Base-by-base conservation (phyloP, 1,139 yeast species). In the Debaryomyces psychrophilus region DNA sequence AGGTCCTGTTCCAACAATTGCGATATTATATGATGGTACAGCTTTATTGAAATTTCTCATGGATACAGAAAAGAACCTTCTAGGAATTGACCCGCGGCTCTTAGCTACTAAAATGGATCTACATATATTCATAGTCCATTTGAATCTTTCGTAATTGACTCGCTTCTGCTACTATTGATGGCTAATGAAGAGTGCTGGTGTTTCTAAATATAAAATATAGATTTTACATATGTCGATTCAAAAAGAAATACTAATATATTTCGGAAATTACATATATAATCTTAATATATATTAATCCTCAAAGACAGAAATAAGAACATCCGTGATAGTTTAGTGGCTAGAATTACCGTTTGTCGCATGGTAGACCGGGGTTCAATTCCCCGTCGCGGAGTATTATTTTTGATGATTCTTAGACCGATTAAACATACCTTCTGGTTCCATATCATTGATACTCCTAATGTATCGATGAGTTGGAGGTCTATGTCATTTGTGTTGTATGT, bases 1-100 rank as follows among this genome's bases (percentile, higher is more conserved):
- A 0, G 99, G 99, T 0, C 99, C 99, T 0, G 97, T 81, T 0
- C 99, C 99, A 1, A 93, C 82, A 9, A 93, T 78, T 1, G 98
- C 93, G 17, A 85, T 71, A 43, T 71, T 70, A 40, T 53, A 58
- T 4, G 55, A 44, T 9, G 55, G 55, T 11, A 44, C n/a, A 14
- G 12, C 31, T n/a, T 7, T 26, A 20, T 28, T 25, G n/a, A 35
- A 23, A 9, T 17, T 15, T 8, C 18, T 35, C n/a, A 18, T 8
- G 5, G 44, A 27, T 8, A 2, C 23, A 4, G 46, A 43, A n/a
- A 41, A 41, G 9, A 6, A 23, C 34, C 41, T 23, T 17, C 14
- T 38, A 3, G 18, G 22, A 18, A 17, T 14, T 15, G 4, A 5
- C n/a, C 8, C 23, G 3, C 26, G 11, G 23, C 8, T 37, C 23